Evolutionary conservation across 768 basidiomycete species (phyloP), one percentile per base, ranked within the genome.

Genomic region (Phylloporus rhodoxanthus): DNA sequence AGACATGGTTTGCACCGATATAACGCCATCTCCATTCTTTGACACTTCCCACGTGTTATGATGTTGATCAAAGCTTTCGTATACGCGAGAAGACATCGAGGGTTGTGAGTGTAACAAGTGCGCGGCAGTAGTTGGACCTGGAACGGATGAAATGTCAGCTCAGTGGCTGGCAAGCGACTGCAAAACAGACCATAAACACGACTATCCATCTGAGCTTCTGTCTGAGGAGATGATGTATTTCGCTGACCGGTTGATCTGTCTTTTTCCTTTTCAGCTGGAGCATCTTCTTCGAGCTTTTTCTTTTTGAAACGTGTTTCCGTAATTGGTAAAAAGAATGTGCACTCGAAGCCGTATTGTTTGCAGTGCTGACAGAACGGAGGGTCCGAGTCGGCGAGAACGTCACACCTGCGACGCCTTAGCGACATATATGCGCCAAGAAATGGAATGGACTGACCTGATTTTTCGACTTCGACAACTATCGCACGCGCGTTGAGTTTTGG

Each of bases 241-340:
- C 52, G 58, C 17, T 65, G 68, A 32, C 67, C 65, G 4, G 36
- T 20, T 20, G 63, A 51, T 43, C 62, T 63, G 15, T 69, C 68
- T 42, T 62, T 70, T 33, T 75, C 74, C 56, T 67, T 65, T 42
- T 70, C 64, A 9, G 55, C 67, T 0, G 71, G 69, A 2, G 72
- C 69, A 45, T 87, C 87, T 58, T 89, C 84, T 60, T 92, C 87
- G 38, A 83, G 50, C 57, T 87, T 86, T 72, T 92, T 92, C 75
- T 96, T 96, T 73, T 97, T 97, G 78, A 97, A 99, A 17, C 96
- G 85, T 0, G 96, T 99, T 68, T 98, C 96, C 9, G 95, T 91
- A 59, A 99, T 99, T 34, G 96, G 96, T 11, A 98, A 81, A 75
- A 96, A 95, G 71, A 94, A 96, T 5, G 94, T 96, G 67, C 95